Evolutionary conservation across 2,329 filamentous ascomycete species (phyloP).

Genomic region (Ascomycota sp.): DNA sequence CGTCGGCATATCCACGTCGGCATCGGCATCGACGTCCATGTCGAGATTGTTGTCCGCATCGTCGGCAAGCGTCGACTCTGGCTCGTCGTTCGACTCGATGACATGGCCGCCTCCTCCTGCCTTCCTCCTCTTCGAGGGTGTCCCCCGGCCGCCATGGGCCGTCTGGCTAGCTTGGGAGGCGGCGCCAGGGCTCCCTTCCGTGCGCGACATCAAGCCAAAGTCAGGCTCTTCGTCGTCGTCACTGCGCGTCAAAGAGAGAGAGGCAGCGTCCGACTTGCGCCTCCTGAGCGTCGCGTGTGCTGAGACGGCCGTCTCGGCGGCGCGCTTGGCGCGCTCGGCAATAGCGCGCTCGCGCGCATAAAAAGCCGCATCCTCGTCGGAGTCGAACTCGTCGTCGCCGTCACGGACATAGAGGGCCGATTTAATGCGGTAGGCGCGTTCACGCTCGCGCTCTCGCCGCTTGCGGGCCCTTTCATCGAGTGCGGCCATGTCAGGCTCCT

Average conservation of each 20-base stretch:
- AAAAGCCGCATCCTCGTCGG: conserved; percentile 46
- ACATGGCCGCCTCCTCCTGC: too few species aligned
- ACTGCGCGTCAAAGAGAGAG: not conserved
- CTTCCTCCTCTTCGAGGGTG: too few species aligned
- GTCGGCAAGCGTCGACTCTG: too few species aligned
- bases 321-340: conserved; percentile 27
- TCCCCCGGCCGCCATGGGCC: too few species aligned
- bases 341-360: conserved; percentile 46
- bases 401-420: conserved; percentile 60
- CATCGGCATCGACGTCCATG: conserved; percentile 2
- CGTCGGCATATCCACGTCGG: conserved; percentile 9
- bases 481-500: conserved; percentile 35
- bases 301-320: conserved; percentile 5
- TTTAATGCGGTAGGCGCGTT: conserved; percentile 62
- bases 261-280: conserved; percentile 7
- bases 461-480: conserved; percentile 40
- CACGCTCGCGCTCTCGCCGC: conserved; percentile 45
- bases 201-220: too few species aligned
- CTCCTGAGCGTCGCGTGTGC: conserved; percentile 5
- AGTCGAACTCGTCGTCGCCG: conserved; percentile 76
- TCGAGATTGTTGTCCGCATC: too few species aligned
- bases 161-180: too few species aligned
- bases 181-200: too few species aligned
- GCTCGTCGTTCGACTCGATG: conserved; percentile 4
- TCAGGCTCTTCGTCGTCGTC: not conserved